Percentiles rank a stretch among this genome's conserved stretches.
phyloP scores from a whole-genome alignment of 148 eudicot species.

The Polygonum aviculare region DNA sequence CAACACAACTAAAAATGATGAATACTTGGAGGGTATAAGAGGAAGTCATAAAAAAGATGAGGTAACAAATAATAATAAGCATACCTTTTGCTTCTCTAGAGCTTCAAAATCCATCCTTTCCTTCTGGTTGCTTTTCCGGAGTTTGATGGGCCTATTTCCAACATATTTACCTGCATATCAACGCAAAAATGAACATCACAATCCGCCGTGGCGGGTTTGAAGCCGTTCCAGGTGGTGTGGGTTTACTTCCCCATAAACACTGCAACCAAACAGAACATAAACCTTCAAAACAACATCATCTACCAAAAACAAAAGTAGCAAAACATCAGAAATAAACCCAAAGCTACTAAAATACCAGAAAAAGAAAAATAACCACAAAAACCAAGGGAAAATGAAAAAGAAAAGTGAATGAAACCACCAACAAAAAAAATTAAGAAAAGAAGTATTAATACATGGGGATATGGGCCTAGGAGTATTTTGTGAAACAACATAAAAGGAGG shows the following conservation, averaged over 20 bases:
- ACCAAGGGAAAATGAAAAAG: too few species aligned
- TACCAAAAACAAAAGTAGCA: neutral
- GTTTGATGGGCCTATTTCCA: slow-evolving; percentile 88
- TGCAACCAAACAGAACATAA: slow-evolving; percentile 8
- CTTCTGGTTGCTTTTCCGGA: slow-evolving; percentile 90
- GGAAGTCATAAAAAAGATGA: neutral
- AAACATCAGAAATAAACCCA: neutral
- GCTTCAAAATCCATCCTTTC: slow-evolving; percentile 85
- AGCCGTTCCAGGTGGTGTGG: slow-evolving; percentile 80
- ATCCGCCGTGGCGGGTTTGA: slow-evolving; percentile 99
- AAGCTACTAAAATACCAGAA: neutral
- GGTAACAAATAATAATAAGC: too few species aligned
- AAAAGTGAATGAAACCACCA: too few species aligned
- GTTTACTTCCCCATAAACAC: slow-evolving; percentile 99
- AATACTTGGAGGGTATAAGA: too few species aligned
- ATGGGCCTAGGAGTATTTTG: neutral
- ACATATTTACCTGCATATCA: slow-evolving; percentile 69
- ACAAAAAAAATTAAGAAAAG: too few species aligned
- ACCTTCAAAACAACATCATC: too few species aligned
- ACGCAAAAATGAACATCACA: neutral
- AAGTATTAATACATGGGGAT: too few species aligned
- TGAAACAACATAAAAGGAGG: neutral
- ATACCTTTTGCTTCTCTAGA: slow-evolving; percentile 72
- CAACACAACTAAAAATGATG: too few species aligned
- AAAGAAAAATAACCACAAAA: too few species aligned